Evolutionary conservation across 352 stramenopile species (phyloP).

Genomic region (Phytophthora macrochlamydospora): DNA sequence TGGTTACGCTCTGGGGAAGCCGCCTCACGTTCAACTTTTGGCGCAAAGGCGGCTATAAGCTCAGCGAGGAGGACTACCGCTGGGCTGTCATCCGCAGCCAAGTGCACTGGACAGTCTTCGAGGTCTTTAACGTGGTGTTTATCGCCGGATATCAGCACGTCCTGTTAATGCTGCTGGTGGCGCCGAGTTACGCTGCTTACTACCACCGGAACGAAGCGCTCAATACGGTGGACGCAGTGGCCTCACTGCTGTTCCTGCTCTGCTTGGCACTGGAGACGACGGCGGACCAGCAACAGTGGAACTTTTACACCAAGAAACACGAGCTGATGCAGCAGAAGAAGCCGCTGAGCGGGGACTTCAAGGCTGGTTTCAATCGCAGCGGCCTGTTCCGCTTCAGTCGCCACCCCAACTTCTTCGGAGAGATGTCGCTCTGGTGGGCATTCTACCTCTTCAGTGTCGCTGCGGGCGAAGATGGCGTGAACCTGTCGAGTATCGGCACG

Average conservation of each 20-base stretch:
- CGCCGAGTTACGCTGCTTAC: slow-evolving; percentile 78
- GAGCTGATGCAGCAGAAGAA: slow-evolving; percentile 51
- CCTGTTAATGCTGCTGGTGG: slow-evolving; percentile 78
- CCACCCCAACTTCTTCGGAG: slow-evolving; percentile 94
- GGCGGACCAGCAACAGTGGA: slow-evolving; percentile 93
- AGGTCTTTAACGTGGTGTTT: slow-evolving; percentile 92
- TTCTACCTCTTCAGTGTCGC: slow-evolving; percentile 92
- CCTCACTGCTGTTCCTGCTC: slow-evolving; percentile 67
- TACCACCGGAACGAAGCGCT: slow-evolving; percentile 49
- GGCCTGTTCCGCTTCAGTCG: slow-evolving; percentile 92
- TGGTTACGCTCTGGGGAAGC: slow-evolving; percentile 88
- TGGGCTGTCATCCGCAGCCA: slow-evolving; percentile 86
- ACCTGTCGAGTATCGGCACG: slow-evolving; percentile 82
- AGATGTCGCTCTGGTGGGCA: slow-evolving; percentile 91
- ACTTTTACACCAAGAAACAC: slow-evolving; percentile 92
- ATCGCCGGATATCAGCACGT: slow-evolving; percentile 92
- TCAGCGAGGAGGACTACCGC: slow-evolving; percentile 92
- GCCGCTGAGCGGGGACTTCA: slow-evolving; percentile 70
- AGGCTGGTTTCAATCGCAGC: slow-evolving; percentile 80
- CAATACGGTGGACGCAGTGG: slow-evolving; percentile 65
- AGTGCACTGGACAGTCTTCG: slow-evolving; percentile 84
- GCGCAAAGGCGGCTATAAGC: slow-evolving; percentile 90
- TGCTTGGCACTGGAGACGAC: slow-evolving; percentile 82
- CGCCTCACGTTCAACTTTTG: slow-evolving; percentile 93
- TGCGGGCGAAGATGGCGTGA: slow-evolving; percentile 49